Base-by-base conservation (phyloP, 2,329 filamentous ascomycete genomes). In the Cytospora piceae region DNA sequence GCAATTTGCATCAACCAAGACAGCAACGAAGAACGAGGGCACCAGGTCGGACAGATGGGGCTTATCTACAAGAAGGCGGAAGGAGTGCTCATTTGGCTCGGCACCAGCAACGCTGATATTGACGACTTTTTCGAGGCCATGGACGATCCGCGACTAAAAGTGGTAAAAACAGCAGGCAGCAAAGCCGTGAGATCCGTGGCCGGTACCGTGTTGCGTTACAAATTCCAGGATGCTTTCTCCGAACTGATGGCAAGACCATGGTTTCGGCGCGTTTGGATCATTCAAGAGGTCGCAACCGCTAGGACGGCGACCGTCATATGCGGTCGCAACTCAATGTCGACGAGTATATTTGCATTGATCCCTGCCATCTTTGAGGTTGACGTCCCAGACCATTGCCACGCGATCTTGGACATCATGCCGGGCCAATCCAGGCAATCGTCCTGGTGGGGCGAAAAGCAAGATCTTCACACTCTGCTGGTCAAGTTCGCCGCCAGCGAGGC, bases 11-110 rank as follows among this genome's bases (percentile, higher is more conserved):
- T 65, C 37, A 42, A 70, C 32, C 69, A 71, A n/a, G 17, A 24
- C 9, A 58, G 64, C 31, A 24, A 53, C 20, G 20, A 51, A 4
- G 69, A 71, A 46, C 56, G 58, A 52, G 64, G 65, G 7, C 65
- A 69, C 15, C 69, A 71, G 39, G 69, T 70, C 17, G 39, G 63
- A 15, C 63, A 63, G 14, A 70, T 71, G 67, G 32, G 56, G 6
- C 24, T 58, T 15, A 66, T 70, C 0, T 71, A 69, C 55, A 49
- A 53, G 11, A 31, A 49, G 9, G 69, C 69, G 1, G 61, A 65
- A 11, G 27, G 32, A 8, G 69, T 71, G 34, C 42, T 70, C 15
- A 46, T 71, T 20, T 71, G 69, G 69, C 61, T 71, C 1, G 69
- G 69, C 2, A 20, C 12, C 39, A n/a, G 39, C 17, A 15, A 42